These are phyloP conservation scores for Waltergamsia citrina DNA, from an alignment of 2,329 filamentous ascomycete species.

Conservation along the genomic window DNA sequence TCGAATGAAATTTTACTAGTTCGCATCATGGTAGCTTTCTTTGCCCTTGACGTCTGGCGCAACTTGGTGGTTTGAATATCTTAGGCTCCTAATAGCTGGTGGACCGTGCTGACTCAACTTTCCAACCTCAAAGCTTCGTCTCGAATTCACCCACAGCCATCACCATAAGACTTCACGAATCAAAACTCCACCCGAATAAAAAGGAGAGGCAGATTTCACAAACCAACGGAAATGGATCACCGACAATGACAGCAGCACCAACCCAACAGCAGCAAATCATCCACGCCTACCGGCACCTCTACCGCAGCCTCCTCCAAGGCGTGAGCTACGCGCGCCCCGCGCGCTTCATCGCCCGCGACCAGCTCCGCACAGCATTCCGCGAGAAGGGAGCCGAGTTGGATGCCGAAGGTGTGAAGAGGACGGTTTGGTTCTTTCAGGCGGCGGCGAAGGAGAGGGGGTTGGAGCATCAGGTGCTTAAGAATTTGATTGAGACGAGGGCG, in stretches of 20 bases:
- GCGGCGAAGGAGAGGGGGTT: slow-evolving; percentile 54
- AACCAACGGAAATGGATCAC: neutral
- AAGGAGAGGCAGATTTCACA: too few relatives aligned
- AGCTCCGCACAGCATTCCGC: slow-evolving; percentile 51
- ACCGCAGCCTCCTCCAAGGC: slow-evolving; percentile 57
- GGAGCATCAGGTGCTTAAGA: slow-evolving; percentile 66
- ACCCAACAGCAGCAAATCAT: slow-evolving; percentile 37
- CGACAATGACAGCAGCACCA: slow-evolving; percentile 9
- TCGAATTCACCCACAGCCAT: neutral
- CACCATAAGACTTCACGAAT: neutral
- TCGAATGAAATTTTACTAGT: too few relatives aligned
- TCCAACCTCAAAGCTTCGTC: neutral
- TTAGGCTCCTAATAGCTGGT: neutral
- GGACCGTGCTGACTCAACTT: neutral
- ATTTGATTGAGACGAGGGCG: slow-evolving; percentile 37
- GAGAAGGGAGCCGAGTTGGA: slow-evolving; percentile 25
- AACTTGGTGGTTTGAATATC: too few relatives aligned
- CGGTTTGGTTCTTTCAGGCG: slow-evolving; percentile 59
- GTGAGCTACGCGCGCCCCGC: slow-evolving; percentile 63
- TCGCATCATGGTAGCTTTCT: too few relatives aligned
- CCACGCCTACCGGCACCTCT: slow-evolving; percentile 61
- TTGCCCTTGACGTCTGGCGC: too few relatives aligned
- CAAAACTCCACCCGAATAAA: too few relatives aligned
- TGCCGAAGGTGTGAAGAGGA: slow-evolving; percentile 46
- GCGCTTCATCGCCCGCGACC: slow-evolving; percentile 51